Evolutionary conservation across 2,329 filamentous ascomycete genomes (phyloP).

Genomic region (Cercospora nicotianae): DNA sequence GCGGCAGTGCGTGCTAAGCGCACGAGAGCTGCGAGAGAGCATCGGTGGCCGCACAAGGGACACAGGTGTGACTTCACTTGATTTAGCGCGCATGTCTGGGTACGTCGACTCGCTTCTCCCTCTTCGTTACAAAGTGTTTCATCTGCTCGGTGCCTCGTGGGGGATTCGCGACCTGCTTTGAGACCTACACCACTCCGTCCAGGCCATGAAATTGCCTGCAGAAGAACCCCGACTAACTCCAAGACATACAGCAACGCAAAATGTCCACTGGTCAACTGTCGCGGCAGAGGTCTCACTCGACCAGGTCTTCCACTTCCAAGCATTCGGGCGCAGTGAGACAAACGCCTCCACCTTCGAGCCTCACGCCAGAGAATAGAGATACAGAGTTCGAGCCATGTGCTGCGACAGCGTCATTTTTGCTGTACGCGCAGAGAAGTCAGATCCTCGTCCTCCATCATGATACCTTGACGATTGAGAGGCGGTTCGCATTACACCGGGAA

Average conservation of each 20-base stretch:
- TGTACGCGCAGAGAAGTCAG: conserved; percentile 79
- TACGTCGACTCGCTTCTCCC: conserved; percentile 31
- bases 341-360: conserved; percentile 45
- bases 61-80: conserved; percentile 32
- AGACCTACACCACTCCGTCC: conserved; percentile 21
- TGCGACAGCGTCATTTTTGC: conserved; percentile 84
- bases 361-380: conserved; percentile 50
- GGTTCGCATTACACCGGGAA: conserved; percentile 80
- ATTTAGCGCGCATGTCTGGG: conserved; percentile 39
- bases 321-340: conserved; percentile 19
- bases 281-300: conserved; percentile 43
- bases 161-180: conserved; percentile 25
- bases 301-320: conserved; percentile 16
- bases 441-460: conserved; percentile 91
- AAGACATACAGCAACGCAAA: conserved; percentile 27
- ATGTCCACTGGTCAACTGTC: conserved; percentile 48
- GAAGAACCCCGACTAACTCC: conserved; percentile 29
- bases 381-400: conserved; percentile 78
- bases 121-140: conserved; percentile 30
- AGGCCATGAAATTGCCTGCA: conserved; percentile 28
- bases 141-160: conserved; percentile 29
- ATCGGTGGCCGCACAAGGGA: conserved; percentile 22
- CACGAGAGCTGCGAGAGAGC: conserved; percentile 36
- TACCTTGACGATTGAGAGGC: conserved; percentile 81
- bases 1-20: conserved; percentile 30